Conservation (phyloP, 257 asterid genomes). For the Solanum commersonii region DNA sequence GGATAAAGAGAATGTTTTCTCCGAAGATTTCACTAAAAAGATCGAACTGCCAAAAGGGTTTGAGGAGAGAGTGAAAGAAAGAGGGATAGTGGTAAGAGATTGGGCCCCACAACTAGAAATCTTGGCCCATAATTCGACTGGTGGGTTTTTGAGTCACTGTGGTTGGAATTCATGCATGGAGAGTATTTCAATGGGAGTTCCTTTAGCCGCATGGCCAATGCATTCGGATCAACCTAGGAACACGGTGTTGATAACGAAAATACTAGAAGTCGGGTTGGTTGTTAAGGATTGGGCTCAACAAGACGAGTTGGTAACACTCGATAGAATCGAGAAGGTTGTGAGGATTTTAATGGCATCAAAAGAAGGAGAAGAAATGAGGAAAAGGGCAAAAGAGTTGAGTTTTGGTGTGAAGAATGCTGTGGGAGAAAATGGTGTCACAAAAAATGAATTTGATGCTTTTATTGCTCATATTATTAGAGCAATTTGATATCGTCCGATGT, state of each 20-base stretch:
- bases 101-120: constrained; percentile 65
- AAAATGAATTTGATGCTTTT: constrained; percentile 27
- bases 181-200: constrained; percentile 54
- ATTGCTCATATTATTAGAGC: constrained; percentile 23
- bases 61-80: constrained; percentile 28
- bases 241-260: constrained; percentile 21
- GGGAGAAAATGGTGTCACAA: constrained; percentile 24
- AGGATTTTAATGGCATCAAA: constrained; percentile 22
- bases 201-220: constrained; percentile 63
- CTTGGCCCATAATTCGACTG: constrained; percentile 25
- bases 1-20: constrained; percentile 12
- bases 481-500: background rate
- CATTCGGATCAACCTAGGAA: constrained; percentile 63
- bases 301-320: constrained; percentile 17
- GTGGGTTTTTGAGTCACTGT: constrained; percentile 59
- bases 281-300: constrained; percentile 32
- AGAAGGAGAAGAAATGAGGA: constrained; percentile 32
- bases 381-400: constrained; percentile 31
- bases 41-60: constrained; percentile 20
- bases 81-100: constrained; percentile 36
- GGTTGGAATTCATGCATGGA: constrained; percentile 72
- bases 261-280: constrained; percentile 28
- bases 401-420: constrained; percentile 24
- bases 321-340: constrained; percentile 12
- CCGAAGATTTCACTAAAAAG: background rate